phyloP scores from a whole-genome alignment of 495 filamentous ascomycete species.

The Margaritispora aquatica region DNA sequence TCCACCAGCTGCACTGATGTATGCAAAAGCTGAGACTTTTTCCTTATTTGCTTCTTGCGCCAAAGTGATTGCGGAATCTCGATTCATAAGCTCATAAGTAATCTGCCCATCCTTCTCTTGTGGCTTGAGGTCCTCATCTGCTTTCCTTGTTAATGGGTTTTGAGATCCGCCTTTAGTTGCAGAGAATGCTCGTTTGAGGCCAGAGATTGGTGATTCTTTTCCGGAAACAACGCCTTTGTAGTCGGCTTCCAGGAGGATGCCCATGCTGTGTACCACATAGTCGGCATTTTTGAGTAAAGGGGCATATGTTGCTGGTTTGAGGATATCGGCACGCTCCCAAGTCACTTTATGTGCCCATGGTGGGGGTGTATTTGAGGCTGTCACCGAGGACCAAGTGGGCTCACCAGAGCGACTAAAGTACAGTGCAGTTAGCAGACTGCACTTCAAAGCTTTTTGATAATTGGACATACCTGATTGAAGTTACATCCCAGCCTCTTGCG shows the following conservation, averaged over 20 bases:
- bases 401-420: conserved; percentile 74
- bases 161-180: conserved; percentile 53
- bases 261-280: conserved; percentile 87
- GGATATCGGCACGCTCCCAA: conserved; percentile 84
- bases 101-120: conserved; percentile 65
- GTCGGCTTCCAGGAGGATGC: conserved; percentile 95
- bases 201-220: conserved; percentile 65
- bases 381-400: conserved; percentile 74
- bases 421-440: not conserved
- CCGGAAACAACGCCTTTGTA: conserved; percentile 91
- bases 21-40: conserved; percentile 66
- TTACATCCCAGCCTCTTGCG: conserved; percentile 78
- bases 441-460: not conserved
- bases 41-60: conserved; percentile 67
- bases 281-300: conserved; percentile 64
- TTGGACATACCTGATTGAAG: conserved; percentile 68
- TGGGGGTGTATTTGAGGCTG: conserved; percentile 66
- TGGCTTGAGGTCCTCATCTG: conserved; percentile 53
- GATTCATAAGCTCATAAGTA: conserved; percentile 98
- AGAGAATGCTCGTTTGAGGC: conserved; percentile 71
- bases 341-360: conserved; percentile 73
- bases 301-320: conserved; percentile 72
- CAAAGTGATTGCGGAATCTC: conserved; percentile 77
- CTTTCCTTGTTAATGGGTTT: conserved; percentile 55
- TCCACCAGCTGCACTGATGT: conserved; percentile 81